Evolutionary conservation across 257 asterid species (phyloP).

Genomic region (Handroanthus guayacan): DNA sequence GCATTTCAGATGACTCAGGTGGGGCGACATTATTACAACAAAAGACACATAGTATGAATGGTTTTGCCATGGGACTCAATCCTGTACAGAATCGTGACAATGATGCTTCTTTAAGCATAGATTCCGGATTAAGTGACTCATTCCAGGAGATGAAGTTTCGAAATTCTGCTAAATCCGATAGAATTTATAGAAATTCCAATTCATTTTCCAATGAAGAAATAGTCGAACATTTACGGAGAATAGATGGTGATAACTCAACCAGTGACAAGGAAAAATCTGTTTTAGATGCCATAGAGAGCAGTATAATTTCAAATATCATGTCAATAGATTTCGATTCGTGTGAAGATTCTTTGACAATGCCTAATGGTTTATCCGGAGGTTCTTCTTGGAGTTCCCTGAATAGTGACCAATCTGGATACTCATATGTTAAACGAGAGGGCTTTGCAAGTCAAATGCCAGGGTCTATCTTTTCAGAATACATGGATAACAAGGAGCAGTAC

Average conservation of each 20-base stretch:
- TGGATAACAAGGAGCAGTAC: slow-evolving; percentile 67
- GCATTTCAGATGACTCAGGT: slow-evolving; percentile 54
- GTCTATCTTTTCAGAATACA: slow-evolving; percentile 56
- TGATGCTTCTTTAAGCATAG: slow-evolving; percentile 67
- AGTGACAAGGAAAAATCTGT: slow-evolving; percentile 66
- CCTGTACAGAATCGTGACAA: slow-evolving; percentile 61
- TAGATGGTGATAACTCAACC: slow-evolving; percentile 57
- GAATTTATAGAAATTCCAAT: slow-evolving; percentile 76
- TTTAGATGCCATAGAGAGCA: slow-evolving; percentile 70
- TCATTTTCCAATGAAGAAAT: slow-evolving; percentile 96
- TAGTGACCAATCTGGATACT: slow-evolving; percentile 66
- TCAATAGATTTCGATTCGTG: slow-evolving; percentile 80
- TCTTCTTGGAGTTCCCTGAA: slow-evolving; percentile 79
- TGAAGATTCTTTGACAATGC: slow-evolving; percentile 64
- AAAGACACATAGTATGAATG: slow-evolving; percentile 54
- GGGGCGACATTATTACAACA: slow-evolving; percentile 47
- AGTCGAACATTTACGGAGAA: slow-evolving; percentile 90
- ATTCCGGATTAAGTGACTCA: slow-evolving; percentile 59
- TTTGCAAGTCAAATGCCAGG: slow-evolving; percentile 61
- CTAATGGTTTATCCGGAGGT: slow-evolving; percentile 57
- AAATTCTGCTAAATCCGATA: slow-evolving; percentile 79
- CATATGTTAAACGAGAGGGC: slow-evolving; percentile 60
- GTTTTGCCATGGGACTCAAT: slow-evolving; percentile 49
- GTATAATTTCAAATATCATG: slow-evolving; percentile 81
- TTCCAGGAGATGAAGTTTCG: slow-evolving; percentile 81